Percentiles rank a stretch among this genome's conserved stretches.
These are phyloP conservation scores for Simmondsia chinensis DNA, from an alignment of 148 eudicot species.

Conservation along the genomic window DNA sequence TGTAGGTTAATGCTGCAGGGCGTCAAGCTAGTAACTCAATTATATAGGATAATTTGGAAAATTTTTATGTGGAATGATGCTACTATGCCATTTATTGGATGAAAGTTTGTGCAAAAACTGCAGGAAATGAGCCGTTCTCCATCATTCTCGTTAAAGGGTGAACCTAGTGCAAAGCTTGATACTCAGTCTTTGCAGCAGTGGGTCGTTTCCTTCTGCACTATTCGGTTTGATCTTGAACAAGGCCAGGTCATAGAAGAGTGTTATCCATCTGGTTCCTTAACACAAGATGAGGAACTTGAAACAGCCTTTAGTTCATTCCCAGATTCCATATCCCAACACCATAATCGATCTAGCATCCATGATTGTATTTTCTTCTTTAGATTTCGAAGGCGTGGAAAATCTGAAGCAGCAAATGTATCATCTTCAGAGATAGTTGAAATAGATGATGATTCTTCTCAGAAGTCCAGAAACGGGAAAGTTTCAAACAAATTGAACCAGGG, in stretches of 20 bases:
- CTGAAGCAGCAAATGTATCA: conserved; percentile 11
- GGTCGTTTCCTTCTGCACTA: conserved; percentile 77
- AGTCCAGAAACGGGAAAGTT: conserved; percentile 6
- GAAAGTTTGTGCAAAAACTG: conserved; percentile 14
- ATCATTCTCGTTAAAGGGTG: conserved; percentile 59
- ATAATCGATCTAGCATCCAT: conserved; percentile 76
- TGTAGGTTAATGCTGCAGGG: conserved; percentile 3
- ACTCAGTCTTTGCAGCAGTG: conserved; percentile 50
- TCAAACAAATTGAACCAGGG: conserved; percentile 1
- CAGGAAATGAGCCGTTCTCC: conserved; percentile 77
- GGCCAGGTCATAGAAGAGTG: conserved; percentile 96
- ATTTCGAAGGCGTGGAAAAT: conserved; percentile 31
- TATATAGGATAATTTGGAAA: neutral
- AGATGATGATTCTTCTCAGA: conserved; percentile 16
- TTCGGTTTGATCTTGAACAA: conserved; percentile 92
- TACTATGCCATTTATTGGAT: conserved; percentile 22
- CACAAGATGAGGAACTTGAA: conserved; percentile 77
- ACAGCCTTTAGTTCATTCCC: conserved; percentile 86
- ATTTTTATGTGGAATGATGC: conserved; percentile 11
- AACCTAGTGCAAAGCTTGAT: conserved; percentile 45
- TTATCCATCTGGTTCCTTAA: conserved; percentile 60
- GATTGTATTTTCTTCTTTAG: conserved; percentile 94
- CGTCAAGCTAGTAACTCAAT: neutral
- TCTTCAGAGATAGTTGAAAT: conserved; percentile 36
- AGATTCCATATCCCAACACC: conserved; percentile 87